Base-by-base conservation (phyloP, 108 stramenopile genomes). In the Conticribra weissflogii region DNA sequence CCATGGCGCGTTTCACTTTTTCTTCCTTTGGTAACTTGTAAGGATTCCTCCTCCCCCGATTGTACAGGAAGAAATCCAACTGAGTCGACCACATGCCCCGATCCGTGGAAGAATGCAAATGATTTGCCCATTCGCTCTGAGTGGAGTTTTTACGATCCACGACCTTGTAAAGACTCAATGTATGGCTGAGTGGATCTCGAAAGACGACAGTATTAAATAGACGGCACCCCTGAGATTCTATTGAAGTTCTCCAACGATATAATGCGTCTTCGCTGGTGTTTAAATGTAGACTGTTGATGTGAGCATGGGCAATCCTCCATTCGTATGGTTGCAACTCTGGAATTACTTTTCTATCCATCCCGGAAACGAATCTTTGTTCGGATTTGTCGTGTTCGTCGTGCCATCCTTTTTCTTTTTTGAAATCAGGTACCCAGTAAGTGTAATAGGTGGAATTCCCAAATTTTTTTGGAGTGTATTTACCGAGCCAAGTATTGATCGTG, bases 41-140 rank as follows among this genome's bases (percentile, higher is more conserved):
- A n/a, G 69, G 69, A 36, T 70, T 70, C 3, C 69, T 25, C 8
- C 55, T 59, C 36, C 24, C 24, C 9, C 34, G 41, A 34, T 59
- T 70, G 28, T 70, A 70, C 48, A 70, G 58, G 36, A 70, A 70
- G 59, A 53, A 70, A 25, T 70, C 69, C n/a, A 70, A 44, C 45
- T 59, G 53, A 9, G 69, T 50, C 57, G 41, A 30, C 63, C 63
- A 65, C 47, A 48, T 23, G 0, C 63, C 63, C 27, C 47, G 18
- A 9, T 53, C 51, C 47, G 63, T 53, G 17, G 17, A 7, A 2
- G 63, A 53, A 1, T 51, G 2, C 51, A 65, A 65, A 65, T 65
- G 63, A 8, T 57, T 36, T 9, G 46, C 28, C 69, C 69, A 70
- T 51, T 59, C 58, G 3, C 59, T 58, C 33, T 34, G 27, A 1